These are phyloP conservation scores for Carex cristatella DNA, from an alignment of 176 grass and related monocot species.

Conservation along the genomic window DNA sequence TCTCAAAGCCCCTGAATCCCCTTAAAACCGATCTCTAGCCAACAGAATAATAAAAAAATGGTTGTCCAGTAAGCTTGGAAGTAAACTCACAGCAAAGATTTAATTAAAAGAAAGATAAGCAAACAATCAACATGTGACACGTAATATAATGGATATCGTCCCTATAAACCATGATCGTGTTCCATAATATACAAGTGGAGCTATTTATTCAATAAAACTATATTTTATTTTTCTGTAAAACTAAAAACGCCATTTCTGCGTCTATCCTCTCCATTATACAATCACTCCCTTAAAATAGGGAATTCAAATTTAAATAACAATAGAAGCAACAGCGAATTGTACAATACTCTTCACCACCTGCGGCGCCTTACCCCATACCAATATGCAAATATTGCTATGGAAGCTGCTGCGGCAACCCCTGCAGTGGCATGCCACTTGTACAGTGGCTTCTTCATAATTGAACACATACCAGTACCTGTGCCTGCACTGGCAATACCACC, in stretches of 20 bases:
- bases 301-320: not conserved
- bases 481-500: constrained; percentile 1
- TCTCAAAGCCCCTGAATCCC: too few relatives aligned
- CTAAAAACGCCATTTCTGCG: not conserved
- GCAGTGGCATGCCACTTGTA: constrained; percentile 55
- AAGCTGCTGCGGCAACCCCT: constrained; percentile 45
- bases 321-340: not conserved
- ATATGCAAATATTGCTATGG: constrained; percentile 56
- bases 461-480: not conserved
- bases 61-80: not conserved
- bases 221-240: not conserved
- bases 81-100: not conserved
- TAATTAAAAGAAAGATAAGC: not conserved
- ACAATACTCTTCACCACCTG: constrained; percentile 41
- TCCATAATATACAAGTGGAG: constrained; percentile 6
- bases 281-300: not conserved
- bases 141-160: not conserved
- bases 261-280: constrained; percentile 4
- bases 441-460: constrained; percentile 28
- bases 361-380: constrained; percentile 66
- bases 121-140: not conserved
- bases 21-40: not conserved
- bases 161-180: constrained; percentile 4
- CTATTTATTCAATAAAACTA: not conserved
- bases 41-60: not conserved